These are phyloP conservation scores for Vinca minor DNA, from an alignment of 257 asterid species.

Conservation along the genomic window DNA sequence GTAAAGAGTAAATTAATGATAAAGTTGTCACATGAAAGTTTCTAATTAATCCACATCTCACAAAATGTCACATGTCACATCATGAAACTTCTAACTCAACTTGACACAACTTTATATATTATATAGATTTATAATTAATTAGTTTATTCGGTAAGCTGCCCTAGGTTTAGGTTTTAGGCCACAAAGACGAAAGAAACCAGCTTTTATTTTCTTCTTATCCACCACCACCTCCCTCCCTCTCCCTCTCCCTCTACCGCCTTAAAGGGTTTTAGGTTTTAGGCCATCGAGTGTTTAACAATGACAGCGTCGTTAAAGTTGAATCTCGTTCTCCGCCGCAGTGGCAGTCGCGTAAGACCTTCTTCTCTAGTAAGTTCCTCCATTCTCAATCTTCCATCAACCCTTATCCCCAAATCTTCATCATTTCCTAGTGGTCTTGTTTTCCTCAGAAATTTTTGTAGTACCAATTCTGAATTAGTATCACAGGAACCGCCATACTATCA, in stretches of 20 bases:
- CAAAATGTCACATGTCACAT: no score
- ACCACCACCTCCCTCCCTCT: no score
- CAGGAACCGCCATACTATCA: conserved; percentile 28
- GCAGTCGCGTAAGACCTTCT: conserved; percentile 2
- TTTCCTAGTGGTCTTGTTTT: conserved; percentile 13
- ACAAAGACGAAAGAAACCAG: no score
- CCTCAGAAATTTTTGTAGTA: conserved; percentile 15
- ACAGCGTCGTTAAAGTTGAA: conserved; percentile 8
- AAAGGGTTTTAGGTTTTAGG: not conserved
- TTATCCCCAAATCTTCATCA: conserved; percentile 18
- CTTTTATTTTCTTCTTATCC: no score
- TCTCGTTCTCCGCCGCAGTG: not conserved
- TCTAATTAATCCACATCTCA: no score
- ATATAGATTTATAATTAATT: no score
- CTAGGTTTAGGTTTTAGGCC: no score
- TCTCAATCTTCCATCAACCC: conserved; percentile 12
- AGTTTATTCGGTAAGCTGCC: no score
- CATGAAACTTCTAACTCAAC: no score
- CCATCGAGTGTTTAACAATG: conserved; percentile 18
- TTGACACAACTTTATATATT: no score
- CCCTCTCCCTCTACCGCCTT: not conserved
- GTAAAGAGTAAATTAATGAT: no score
- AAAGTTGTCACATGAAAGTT: no score
- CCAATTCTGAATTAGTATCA: conserved; percentile 16
- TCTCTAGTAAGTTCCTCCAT: conserved; percentile 22